Evolutionary conservation across 306 rosid species (phyloP), one percentile per base, ranked within the genome.

Genomic region (Urtica urens): DNA sequence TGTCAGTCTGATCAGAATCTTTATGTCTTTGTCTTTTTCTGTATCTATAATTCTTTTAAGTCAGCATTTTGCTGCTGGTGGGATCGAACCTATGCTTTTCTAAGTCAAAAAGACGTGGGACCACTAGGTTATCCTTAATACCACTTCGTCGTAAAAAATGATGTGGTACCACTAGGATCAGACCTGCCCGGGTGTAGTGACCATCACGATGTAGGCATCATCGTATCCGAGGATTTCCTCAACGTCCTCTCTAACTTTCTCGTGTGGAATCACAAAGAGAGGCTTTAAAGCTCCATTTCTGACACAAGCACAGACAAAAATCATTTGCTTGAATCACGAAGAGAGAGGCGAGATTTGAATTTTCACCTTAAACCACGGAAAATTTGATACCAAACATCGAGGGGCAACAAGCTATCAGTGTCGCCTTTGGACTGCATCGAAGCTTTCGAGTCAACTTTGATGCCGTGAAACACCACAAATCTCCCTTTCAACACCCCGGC

Each of bases 161-260:
- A 18, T 43, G 22, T 17, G 10, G 16, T 24, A 43, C 35, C 17
- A 7, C 11, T 8, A 3, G 11, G 19, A 0, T 5, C 20, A 35
- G 54, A 88, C 96, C 96, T 83, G 93, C 39, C 90, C 96, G 3
- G 96, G 96, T 35, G 95, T 88, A 49, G 96, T 78, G 51, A 83
- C 76, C 76, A 88, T 78, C 68, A 88, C 63, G 24, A 88, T 74
- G 57, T 81, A 70, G 29, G 86, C 72, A n/a, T 81, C 79, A n/a
- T 81, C 79, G 27, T 80, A 80, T 45, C 78, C 78, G 10, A 60
- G 47, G 5, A 57, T 33, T 19, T 83, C 93, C 69, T 76, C 86
- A 25, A 83, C 83, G 59, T 78, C 66, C 64, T 80, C 95, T 68
- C 96, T 72, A 61, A 80, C 95, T 47, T 66, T 88, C 67, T 83